A percentile compares a stretch with the other conserved stretches of the same genome.
Conservation (phyloP, 2,329 filamentous ascomycete species). For the Apiospora koreana region DNA sequence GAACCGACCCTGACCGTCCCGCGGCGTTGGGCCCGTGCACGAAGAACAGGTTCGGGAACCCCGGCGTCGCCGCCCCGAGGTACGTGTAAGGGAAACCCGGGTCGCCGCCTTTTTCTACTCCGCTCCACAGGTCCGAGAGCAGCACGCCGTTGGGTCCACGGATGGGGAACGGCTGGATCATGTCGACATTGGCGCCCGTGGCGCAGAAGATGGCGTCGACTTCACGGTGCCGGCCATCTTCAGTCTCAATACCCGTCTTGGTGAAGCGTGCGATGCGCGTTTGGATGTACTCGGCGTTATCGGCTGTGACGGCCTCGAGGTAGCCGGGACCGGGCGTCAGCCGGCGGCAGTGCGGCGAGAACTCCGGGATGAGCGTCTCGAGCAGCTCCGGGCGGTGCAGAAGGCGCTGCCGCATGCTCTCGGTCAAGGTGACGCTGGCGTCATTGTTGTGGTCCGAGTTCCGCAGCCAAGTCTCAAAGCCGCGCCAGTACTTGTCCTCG, state of each 20-base stretch:
- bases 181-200: slow-evolving; percentile 64
- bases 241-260: slow-evolving; percentile 58
- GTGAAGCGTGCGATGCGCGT: slow-evolving; percentile 60
- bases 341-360: slow-evolving; percentile 64
- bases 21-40: slow-evolving; percentile 61
- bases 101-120: slow-evolving; percentile 44
- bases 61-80: slow-evolving; percentile 62
- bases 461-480: slow-evolving; percentile 56
- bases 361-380: slow-evolving; percentile 60
- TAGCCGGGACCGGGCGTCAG: slow-evolving; percentile 69
- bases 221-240: slow-evolving; percentile 55
- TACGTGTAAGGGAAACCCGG: slow-evolving; percentile 69
- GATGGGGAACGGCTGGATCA: slow-evolving; percentile 62
- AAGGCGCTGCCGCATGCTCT: slow-evolving; percentile 56
- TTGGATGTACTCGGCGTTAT: slow-evolving; percentile 63
- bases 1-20: slow-evolving; percentile 65
- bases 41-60: slow-evolving; percentile 69
- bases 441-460: slow-evolving; percentile 50
- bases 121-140: slow-evolving; percentile 54
- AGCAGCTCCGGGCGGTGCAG: slow-evolving; percentile 56
- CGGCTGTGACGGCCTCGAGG: slow-evolving; percentile 61
- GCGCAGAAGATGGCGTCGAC: slow-evolving; percentile 69
- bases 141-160: slow-evolving; percentile 51
- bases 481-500: slow-evolving; percentile 63
- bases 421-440: slow-evolving; percentile 46